Percentiles rank a stretch among this genome's conserved stretches.
phyloP scores from a whole-genome alignment of 2,329 filamentous ascomycete species.

The Trematosphaeria pertusa region DNA sequence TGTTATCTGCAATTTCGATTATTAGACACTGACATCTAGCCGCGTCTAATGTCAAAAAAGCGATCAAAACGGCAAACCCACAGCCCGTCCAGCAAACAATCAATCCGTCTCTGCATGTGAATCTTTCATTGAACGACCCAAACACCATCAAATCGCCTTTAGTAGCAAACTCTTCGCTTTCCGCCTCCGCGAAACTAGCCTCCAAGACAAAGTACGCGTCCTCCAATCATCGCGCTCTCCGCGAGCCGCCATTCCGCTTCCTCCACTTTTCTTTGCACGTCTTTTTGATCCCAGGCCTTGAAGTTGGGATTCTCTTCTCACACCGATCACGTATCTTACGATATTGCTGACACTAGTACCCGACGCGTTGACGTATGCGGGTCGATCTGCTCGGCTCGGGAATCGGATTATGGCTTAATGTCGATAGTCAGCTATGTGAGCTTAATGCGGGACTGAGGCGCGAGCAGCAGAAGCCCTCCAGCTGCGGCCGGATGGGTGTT shows the following conservation, averaged over 20 bases:
- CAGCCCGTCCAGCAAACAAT: no score
- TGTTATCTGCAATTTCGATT: no score
- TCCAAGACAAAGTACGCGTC: not conserved
- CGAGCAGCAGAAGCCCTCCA: not conserved
- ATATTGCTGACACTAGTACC: not conserved
- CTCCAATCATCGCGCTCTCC: not conserved
- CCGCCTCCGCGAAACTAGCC: constrained; percentile 9
- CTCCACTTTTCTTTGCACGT: not conserved
- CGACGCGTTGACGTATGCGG: not conserved
- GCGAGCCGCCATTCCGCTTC: not conserved
- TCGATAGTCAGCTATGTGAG: not conserved
- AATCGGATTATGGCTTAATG: not conserved
- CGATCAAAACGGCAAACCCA: no score
- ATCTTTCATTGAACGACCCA: no score
- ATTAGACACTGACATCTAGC: no score
- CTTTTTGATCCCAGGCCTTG: not conserved
- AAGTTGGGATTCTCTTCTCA: not conserved
- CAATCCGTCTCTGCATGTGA: no score
- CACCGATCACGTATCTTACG: not conserved
- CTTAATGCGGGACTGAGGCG: not conserved
- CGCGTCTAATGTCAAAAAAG: no score
- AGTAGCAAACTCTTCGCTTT: constrained; percentile 6
- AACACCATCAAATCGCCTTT: constrained; percentile 1
- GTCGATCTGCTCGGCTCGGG: not conserved
- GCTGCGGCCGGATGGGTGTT: not conserved